Conservation (phyloP, 1,284 basidiomycete species). For the Peniophora sp. region DNA sequence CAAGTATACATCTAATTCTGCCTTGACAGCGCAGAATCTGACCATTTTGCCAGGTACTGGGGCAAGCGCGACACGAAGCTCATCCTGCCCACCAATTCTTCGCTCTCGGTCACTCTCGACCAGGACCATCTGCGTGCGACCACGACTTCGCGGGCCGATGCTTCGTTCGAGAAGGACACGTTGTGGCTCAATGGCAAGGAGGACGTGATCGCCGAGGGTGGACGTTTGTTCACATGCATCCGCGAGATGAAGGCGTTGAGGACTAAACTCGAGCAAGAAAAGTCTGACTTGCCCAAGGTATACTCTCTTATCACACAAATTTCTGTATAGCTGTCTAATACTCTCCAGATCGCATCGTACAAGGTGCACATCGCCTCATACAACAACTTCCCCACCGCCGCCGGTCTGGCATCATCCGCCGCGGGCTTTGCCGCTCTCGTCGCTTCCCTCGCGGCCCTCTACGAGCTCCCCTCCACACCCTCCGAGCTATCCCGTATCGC, state of each 20-base stretch:
- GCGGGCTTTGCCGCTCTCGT: conserved; percentile 96
- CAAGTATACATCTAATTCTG: conserved; percentile 52
- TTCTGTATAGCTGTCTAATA: conserved; percentile 4
- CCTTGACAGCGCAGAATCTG: background rate
- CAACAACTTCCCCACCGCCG: conserved; percentile 99
- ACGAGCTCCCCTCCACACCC: conserved; percentile 62
- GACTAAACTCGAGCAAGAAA: conserved; percentile 64
- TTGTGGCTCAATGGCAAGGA: conserved; percentile 95
- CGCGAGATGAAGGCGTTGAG: conserved; percentile 80
- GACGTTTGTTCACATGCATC: conserved; percentile 83
- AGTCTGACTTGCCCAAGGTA: conserved; percentile 61
- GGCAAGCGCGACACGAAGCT: conserved; percentile 95
- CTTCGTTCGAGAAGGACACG: conserved; percentile 67
- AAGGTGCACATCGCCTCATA: conserved; percentile 85
- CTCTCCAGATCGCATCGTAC: conserved; percentile 60
- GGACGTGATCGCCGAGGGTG: conserved; percentile 80
- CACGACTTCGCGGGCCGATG: conserved; percentile 85
- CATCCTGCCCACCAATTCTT: conserved; percentile 96
- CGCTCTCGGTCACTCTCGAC: conserved; percentile 92
- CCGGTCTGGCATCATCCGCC: conserved; percentile 94
- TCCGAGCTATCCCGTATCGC: conserved; percentile 87
- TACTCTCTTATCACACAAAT: conserved; percentile 10
- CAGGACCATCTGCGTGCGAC: conserved; percentile 95
- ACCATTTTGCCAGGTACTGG: conserved; percentile 70
- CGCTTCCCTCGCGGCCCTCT: conserved; percentile 83